phyloP scores from a whole-genome alignment of 2,329 filamentous ascomycete genomes.

The Grosmannia serpens region DNA sequence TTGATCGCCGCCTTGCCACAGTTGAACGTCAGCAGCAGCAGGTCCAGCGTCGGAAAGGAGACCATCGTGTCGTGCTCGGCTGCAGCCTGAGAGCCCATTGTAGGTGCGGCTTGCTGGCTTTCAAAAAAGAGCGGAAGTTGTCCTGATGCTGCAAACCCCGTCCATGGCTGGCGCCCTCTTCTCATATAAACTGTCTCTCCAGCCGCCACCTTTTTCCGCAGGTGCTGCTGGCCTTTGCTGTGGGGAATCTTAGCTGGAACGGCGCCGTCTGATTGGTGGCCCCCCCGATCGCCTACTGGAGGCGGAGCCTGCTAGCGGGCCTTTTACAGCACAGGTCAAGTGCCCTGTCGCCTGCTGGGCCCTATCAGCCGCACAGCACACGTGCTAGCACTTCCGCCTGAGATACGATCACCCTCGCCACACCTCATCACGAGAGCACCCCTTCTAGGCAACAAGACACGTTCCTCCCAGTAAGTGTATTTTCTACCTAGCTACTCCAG shows the following conservation, averaged over 20 bases:
- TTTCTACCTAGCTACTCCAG: not conserved
- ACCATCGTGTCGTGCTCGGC: slow-evolving; percentile 18
- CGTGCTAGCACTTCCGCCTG: not conserved
- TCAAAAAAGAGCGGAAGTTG: not conserved
- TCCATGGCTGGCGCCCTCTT: not conserved
- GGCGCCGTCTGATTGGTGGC: not conserved
- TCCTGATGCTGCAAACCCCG: not conserved
- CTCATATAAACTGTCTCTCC: not conserved
- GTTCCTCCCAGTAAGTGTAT: not conserved
- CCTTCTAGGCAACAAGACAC: not conserved
- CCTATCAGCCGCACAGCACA: not conserved
- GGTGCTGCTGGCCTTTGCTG: not conserved
- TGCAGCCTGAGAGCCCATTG: not conserved
- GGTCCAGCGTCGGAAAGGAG: slow-evolving; percentile 41
- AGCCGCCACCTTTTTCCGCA: not conserved
- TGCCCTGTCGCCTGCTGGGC: not conserved
- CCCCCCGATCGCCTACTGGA: not conserved
- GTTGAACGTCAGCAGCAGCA: slow-evolving; percentile 83
- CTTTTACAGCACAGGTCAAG: not conserved
- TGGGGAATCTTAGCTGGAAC: not conserved
- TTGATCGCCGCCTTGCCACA: slow-evolving; percentile 65
- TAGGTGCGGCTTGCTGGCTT: not conserved
- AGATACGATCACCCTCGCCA: not conserved
- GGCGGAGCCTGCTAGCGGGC: not conserved
- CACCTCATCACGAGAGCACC: not conserved